Base-by-base conservation (phyloP, 495 filamentous ascomycete species). In the Penicillium bovifimosum region DNA sequence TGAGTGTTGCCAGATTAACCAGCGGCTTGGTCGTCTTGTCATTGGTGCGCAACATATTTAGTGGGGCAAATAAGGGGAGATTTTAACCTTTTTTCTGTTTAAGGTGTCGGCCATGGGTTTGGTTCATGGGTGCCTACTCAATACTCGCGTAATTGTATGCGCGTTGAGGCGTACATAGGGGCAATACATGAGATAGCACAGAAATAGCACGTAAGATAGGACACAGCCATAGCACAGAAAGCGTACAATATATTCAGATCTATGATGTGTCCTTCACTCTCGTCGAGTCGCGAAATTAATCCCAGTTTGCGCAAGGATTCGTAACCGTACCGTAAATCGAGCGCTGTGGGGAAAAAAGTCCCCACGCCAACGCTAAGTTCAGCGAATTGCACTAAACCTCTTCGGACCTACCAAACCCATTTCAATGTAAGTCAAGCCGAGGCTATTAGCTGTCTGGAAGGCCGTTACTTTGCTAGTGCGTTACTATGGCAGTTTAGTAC, bases 291-390 rank as follows among this genome's bases (percentile, higher is more conserved):
- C 41, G 29, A 43, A 48, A 38, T 11, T 31, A 36, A 35, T 18
- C 31, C 29, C 29, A 28, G 9, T 29, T 39, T 48, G 45, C 33
- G 45, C 45, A 47, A 48, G 46, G 46, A 48, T 27, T 50, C 47
- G 47, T 50, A 24, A 50, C 11, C 49, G 49, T 52, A 27, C 17
- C 9, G 49, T 51, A 42, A 52, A 52, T 16, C 10, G 11, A 38
- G 6, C 6, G 41, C 9, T 16, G 50, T 45, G 50, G 50, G 33
- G 50, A 48, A 48, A 47, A 18, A 20, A 47, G 20, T 52, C 39
- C 31, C 49, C 40, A 52, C 49, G 29, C 38, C 31, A 44, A 50
- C 47, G 35, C 20, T 20, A 36, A n/a, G 6, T 2, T 4, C 13
- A 0, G 17, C n/a, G 46, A 39, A 48, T 29, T 39, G 14, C 2